Percentiles rank a stretch among this genome's conserved stretches.
phyloP scores from a whole-genome alignment of 352 stramenopile genomes.

The Phytopythium aichiense region DNA sequence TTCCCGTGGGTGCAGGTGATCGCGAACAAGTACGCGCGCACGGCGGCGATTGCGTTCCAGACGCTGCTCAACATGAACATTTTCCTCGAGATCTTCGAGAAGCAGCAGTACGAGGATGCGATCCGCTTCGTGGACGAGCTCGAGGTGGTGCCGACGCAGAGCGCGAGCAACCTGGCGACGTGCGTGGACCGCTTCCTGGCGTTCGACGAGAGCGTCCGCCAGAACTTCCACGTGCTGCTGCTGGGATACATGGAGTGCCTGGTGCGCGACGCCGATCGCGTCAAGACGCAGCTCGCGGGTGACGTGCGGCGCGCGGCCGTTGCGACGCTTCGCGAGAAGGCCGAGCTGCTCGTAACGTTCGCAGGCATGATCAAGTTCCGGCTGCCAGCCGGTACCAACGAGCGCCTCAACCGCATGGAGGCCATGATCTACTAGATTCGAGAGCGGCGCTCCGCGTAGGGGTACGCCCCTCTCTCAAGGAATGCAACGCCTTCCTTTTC shows the following conservation, averaged over 20 bases:
- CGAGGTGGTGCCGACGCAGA: conserved; percentile 61
- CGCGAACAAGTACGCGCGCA: conserved; percentile 66
- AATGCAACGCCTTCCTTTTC: conserved; percentile 14
- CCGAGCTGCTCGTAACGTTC: conserved; percentile 83
- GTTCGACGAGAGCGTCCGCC: conserved; percentile 75
- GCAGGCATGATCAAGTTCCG: conserved; percentile 89
- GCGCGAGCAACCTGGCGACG: conserved; percentile 48
- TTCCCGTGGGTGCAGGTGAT: conserved; percentile 79
- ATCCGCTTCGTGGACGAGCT: conserved; percentile 81
- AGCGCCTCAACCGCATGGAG: conserved; percentile 84
- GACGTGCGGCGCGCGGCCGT: conserved; percentile 47
- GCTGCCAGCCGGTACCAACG: conserved; percentile 73
- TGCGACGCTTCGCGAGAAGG: conserved; percentile 58
- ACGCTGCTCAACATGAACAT: conserved; percentile 84
- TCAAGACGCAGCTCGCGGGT: conserved; percentile 65
- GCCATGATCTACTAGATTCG: conserved; percentile 80
- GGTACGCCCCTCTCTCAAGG: background rate
- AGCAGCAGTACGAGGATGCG: conserved; percentile 79
- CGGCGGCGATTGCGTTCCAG: conserved; percentile 74
- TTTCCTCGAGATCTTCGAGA: conserved; percentile 82
- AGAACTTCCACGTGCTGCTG: conserved; percentile 84
- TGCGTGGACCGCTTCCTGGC: conserved; percentile 83
- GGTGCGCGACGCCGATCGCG: conserved; percentile 71
- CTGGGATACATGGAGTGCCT: conserved; percentile 87
- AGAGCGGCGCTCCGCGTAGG: background rate